Percentiles rank a stretch among this genome's conserved stretches.
phyloP scores from a whole-genome alignment of 2,329 filamentous ascomycete genomes.

The Daldinia sp. region DNA sequence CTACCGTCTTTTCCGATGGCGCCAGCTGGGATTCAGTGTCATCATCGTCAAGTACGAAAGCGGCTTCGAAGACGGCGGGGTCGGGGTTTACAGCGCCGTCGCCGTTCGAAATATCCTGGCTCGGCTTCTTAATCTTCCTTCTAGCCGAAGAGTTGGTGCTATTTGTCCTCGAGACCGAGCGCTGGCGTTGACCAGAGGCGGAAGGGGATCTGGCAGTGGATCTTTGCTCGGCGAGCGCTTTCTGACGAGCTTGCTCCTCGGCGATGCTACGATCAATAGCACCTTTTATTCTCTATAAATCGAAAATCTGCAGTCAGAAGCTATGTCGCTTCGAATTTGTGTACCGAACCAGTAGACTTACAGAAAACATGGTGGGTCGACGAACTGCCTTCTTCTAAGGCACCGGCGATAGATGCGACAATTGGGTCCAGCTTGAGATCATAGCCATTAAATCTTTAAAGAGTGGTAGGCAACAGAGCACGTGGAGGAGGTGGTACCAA shows the following conservation, averaged over 20 bases:
- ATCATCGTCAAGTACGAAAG: constrained; percentile 89
- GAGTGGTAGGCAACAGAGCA: not conserved
- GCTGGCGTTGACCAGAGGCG: constrained; percentile 59
- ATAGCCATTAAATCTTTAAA: constrained; percentile 30
- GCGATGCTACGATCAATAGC: constrained; percentile 89
- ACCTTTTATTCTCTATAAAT: constrained; percentile 78
- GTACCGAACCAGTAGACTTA: constrained; percentile 32
- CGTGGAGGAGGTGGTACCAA: not conserved
- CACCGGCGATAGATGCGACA: constrained; percentile 31
- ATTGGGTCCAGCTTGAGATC: constrained; percentile 7
- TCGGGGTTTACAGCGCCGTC: constrained; percentile 72
- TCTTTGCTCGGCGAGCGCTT: constrained; percentile 62
- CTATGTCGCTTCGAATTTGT: not conserved
- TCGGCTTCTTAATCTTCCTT: constrained; percentile 58
- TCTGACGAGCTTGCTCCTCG: constrained; percentile 88
- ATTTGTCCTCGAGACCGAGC: constrained; percentile 57
- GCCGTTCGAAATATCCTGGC: constrained; percentile 53
- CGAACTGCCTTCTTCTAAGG: constrained; percentile 21
- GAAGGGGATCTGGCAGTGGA: constrained; percentile 58
- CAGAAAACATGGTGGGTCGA: constrained; percentile 48
- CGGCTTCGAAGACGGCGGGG: constrained; percentile 86
- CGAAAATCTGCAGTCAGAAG: constrained; percentile 23
- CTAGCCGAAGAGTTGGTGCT: constrained; percentile 54
- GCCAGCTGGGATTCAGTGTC: constrained; percentile 75
- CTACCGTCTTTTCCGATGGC: constrained; percentile 52